phyloP scores from a whole-genome alignment of 164 flowering plant genomes.

The Euptelea pleiosperma region DNA sequence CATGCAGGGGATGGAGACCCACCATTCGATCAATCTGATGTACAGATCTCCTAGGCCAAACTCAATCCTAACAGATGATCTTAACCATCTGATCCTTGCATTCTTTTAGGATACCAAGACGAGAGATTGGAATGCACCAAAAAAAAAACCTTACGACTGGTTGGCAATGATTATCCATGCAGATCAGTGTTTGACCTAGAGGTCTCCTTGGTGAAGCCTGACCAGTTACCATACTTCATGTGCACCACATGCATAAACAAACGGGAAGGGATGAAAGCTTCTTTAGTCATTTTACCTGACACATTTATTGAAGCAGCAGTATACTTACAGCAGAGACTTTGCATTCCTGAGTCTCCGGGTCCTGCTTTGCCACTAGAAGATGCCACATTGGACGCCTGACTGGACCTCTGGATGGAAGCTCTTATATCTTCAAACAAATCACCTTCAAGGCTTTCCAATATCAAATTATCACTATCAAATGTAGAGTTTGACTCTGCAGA shows the following conservation, averaged over 20 bases:
- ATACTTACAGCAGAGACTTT: slow-evolving; percentile 38
- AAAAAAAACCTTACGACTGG: no score
- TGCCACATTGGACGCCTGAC: slow-evolving; percentile 23
- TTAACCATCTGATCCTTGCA: neutral
- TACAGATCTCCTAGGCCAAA: no score
- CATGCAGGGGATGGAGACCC: no score
- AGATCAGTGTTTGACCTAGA: no score
- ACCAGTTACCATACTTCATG: neutral
- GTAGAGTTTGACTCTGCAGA: slow-evolving; percentile 75
- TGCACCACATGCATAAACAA: neutral
- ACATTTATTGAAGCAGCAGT: neutral
- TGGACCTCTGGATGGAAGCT: slow-evolving; percentile 75
- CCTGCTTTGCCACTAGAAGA: slow-evolving; percentile 22
- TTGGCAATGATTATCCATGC: no score
- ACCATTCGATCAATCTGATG: no score
- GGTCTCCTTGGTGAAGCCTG: neutral
- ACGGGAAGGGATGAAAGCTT: neutral
- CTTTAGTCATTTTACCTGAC: neutral
- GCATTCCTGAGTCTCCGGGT: slow-evolving; percentile 14
- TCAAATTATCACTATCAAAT: slow-evolving; percentile 60
- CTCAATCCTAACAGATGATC: neutral
- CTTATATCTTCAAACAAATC: slow-evolving; percentile 72
- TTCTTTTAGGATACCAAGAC: no score
- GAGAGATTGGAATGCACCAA: no score
- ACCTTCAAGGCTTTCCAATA: slow-evolving; percentile 61